These are phyloP conservation scores for Calocera cornea DNA, from an alignment of 768 basidiomycete genomes.

Conservation along the genomic window DNA sequence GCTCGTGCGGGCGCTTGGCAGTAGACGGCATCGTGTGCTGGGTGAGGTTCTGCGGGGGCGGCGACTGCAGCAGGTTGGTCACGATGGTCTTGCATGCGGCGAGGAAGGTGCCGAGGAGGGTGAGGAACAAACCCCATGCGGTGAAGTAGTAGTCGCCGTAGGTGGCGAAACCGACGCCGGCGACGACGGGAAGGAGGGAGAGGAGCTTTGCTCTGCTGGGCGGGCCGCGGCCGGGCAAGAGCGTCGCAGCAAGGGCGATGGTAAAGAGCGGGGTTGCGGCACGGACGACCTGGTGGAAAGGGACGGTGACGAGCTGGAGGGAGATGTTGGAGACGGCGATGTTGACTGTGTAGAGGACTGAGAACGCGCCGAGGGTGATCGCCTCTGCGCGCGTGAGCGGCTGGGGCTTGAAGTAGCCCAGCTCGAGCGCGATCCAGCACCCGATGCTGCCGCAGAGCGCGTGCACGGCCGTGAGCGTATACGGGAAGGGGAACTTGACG, in stretches of 20 bases:
- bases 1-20: neutral
- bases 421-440: conserved; percentile 48
- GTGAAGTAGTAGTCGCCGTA: conserved; percentile 96
- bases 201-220: conserved; percentile 36
- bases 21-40: conserved; percentile 5
- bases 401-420: conserved; percentile 45
- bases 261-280: conserved; percentile 89
- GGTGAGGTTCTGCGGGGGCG: conserved; percentile 15
- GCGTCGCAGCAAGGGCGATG: conserved; percentile 54
- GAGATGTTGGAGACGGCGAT: conserved; percentile 91
- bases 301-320: conserved; percentile 74
- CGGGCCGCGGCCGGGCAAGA: conserved; percentile 39
- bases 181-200: conserved; percentile 70
- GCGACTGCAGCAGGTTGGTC: conserved; percentile 63
- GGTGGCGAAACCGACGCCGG: conserved; percentile 85
- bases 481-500: conserved; percentile 87
- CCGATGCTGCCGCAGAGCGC: conserved; percentile 77
- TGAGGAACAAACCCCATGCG: conserved; percentile 66
- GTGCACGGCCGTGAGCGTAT: conserved; percentile 86
- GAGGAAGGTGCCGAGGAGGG: conserved; percentile 77
- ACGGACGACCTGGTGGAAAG: conserved; percentile 94
- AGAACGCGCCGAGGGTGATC: conserved; percentile 62
- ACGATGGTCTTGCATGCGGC: conserved; percentile 89
- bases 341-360: conserved; percentile 82
- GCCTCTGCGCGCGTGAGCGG: conserved; percentile 39